Conservation (phyloP, 2,329 filamentous ascomycete species). For the Clonostachys sp. region DNA sequence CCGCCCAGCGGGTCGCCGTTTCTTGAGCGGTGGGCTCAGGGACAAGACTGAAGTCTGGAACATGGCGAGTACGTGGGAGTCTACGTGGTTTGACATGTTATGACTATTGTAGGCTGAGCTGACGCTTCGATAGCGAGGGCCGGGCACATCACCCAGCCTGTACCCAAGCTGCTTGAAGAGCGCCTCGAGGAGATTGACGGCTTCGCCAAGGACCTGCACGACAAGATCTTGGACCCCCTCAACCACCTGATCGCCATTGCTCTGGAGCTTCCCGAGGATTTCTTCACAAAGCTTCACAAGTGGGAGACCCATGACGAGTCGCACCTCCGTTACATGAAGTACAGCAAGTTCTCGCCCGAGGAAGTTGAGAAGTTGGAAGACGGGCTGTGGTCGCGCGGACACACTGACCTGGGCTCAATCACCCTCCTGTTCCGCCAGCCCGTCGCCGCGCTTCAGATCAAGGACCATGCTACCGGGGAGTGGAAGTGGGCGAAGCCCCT, state of each 20-base stretch:
- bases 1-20: conserved; percentile 35
- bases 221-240: conserved; percentile 51
- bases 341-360: conserved; percentile 41
- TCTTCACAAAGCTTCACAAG: conserved; percentile 41
- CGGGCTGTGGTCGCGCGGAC: conserved; percentile 38
- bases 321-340: conserved; percentile 60
- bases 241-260: conserved; percentile 57
- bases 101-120: not conserved
- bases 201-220: conserved; percentile 46
- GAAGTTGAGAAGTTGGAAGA: conserved; percentile 37
- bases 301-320: conserved; percentile 56
- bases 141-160: conserved; percentile 19
- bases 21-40: conserved; percentile 26
- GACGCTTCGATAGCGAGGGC: conserved; percentile 12
- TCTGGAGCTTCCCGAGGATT: conserved; percentile 57
- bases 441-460: conserved; percentile 51
- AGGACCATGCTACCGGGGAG: conserved; percentile 33
- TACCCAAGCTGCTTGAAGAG: conserved; percentile 38
- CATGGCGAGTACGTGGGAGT: conserved; percentile 21
- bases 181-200: conserved; percentile 50
- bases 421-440: conserved; percentile 56
- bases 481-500: conserved; percentile 48
- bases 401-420: conserved; percentile 52
- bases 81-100: not conserved
- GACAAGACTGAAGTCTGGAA: conserved; percentile 32